phyloP scores from a whole-genome alignment of 768 basidiomycete species.

The Exsudoporus frostii region DNA sequence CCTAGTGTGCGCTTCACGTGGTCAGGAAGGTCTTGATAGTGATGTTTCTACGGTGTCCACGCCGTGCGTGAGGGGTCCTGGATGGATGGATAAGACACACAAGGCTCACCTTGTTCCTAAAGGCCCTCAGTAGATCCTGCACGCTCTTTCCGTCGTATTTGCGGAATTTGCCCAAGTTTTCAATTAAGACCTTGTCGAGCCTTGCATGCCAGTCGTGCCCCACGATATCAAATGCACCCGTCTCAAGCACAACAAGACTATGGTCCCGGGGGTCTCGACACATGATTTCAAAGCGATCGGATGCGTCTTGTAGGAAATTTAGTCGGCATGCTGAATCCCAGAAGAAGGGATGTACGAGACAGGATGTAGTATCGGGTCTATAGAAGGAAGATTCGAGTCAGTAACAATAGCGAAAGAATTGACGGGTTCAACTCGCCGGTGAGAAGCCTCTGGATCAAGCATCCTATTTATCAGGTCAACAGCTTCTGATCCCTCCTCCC shows the following conservation, averaged over 20 bases:
- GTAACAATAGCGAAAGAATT: neutral
- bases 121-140: slow-evolving; percentile 86
- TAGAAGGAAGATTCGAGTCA: neutral
- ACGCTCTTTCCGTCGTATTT: slow-evolving; percentile 93
- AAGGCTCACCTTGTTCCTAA: slow-evolving; percentile 85
- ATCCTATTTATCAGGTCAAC: slow-evolving; percentile 75
- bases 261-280: slow-evolving; percentile 85
- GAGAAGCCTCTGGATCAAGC: slow-evolving; percentile 71
- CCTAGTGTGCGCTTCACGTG: slow-evolving; percentile 87
- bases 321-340: slow-evolving; percentile 88
- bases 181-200: slow-evolving; percentile 86
- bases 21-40: slow-evolving; percentile 95
- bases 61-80: slow-evolving; percentile 8
- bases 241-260: slow-evolving; percentile 72
- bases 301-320: slow-evolving; percentile 94
- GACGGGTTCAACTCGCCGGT: slow-evolving; percentile 53
- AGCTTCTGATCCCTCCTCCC: slow-evolving; percentile 93
- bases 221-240: slow-evolving; percentile 63
- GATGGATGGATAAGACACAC: neutral
- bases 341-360: slow-evolving; percentile 92
- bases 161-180: slow-evolving; percentile 94
- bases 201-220: slow-evolving; percentile 88
- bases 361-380: slow-evolving; percentile 87
- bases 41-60: slow-evolving; percentile 75
- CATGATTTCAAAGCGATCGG: slow-evolving; percentile 98